phyloP scores from a whole-genome alignment of 768 basidiomycete genomes.

The Mycena amicta region DNA sequence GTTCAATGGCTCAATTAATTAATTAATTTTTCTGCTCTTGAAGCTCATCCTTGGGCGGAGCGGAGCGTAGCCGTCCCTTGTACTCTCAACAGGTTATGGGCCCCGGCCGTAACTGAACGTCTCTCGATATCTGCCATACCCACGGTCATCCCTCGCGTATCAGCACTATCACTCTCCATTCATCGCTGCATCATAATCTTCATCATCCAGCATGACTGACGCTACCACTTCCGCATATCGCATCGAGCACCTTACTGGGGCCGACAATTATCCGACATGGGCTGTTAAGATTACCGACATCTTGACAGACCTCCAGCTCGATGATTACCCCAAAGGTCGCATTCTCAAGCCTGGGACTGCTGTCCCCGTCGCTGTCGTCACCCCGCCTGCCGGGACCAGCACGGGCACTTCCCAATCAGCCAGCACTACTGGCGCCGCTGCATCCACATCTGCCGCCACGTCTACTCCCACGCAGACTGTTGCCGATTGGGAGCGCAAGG shows the following conservation, averaged over 20 bases:
- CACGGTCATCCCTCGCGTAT: neutral
- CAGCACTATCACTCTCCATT: neutral
- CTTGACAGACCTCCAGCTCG: slow-evolving; percentile 24
- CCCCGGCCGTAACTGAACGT: neutral
- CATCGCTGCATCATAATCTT: neutral
- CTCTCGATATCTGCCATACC: neutral
- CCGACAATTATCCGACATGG: slow-evolving; percentile 25
- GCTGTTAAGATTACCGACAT: slow-evolving; percentile 24
- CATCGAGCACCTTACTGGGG: slow-evolving; percentile 24
- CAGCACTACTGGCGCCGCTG: neutral
- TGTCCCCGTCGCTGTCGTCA: neutral
- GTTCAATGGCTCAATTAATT: too few species aligned
- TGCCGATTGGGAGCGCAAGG: neutral
- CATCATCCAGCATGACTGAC: slow-evolving; percentile 17
- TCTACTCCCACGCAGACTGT: neutral
- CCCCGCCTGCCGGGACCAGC: slow-evolving; percentile 1
- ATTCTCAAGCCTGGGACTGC: neutral
- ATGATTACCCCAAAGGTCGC: slow-evolving; percentile 5
- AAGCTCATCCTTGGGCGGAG: too few species aligned
- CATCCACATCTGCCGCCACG: neutral
- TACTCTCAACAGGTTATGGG: neutral
- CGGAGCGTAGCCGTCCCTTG: too few species aligned
- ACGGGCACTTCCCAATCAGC: neutral
- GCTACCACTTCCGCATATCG: slow-evolving; percentile 15
- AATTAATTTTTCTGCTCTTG: too few species aligned